Conservation (phyloP, 2,329 filamentous ascomycete species). For the Iodosphaeria phyllophila region DNA sequence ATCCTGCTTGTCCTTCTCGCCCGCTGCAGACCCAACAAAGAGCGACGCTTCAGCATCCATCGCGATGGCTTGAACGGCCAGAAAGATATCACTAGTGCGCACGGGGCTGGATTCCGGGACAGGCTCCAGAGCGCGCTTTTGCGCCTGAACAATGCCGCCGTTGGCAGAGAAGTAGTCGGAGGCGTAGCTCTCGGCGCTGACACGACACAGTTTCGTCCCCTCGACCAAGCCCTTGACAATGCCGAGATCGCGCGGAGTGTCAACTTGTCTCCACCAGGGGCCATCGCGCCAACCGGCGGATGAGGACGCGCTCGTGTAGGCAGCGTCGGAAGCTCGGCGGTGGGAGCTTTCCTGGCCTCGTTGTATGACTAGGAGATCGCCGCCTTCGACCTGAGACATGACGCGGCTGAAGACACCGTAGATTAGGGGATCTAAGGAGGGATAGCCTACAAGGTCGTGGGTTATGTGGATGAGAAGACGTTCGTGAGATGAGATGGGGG, state of each 20-base stretch:
- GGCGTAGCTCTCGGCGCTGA: slow-evolving; percentile 75
- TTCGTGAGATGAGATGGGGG: slow-evolving; percentile 92
- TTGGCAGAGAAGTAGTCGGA: slow-evolving; percentile 62
- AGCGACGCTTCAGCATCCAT: slow-evolving; percentile 44
- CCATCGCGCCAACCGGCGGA: slow-evolving; percentile 73
- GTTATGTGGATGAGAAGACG: slow-evolving; percentile 94
- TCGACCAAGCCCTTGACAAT: slow-evolving; percentile 65
- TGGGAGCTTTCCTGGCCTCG: slow-evolving; percentile 71
- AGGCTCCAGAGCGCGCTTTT: slow-evolving; percentile 59
- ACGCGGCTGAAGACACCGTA: slow-evolving; percentile 84
- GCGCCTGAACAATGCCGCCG: slow-evolving; percentile 66
- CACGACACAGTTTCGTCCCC: slow-evolving; percentile 79
- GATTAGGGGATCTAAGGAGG: slow-evolving; percentile 81
- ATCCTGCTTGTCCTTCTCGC: slow-evolving; percentile 34
- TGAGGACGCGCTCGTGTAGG: slow-evolving; percentile 28
- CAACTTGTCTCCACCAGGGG: slow-evolving; percentile 78
- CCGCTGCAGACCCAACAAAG: slow-evolving; percentile 40
- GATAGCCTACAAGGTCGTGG: slow-evolving; percentile 88
- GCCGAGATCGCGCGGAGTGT: slow-evolving; percentile 55
- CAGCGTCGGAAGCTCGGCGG: slow-evolving; percentile 43
- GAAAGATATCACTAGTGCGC: slow-evolving; percentile 82
- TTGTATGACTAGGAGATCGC: slow-evolving; percentile 85
- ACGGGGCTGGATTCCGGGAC: slow-evolving; percentile 76
- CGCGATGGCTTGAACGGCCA: slow-evolving; percentile 77
- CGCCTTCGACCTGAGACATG: slow-evolving; percentile 98